phyloP scores from a whole-genome alignment of 2,329 filamentous ascomycete genomes.

The Emydomyces testavorans region DNA sequence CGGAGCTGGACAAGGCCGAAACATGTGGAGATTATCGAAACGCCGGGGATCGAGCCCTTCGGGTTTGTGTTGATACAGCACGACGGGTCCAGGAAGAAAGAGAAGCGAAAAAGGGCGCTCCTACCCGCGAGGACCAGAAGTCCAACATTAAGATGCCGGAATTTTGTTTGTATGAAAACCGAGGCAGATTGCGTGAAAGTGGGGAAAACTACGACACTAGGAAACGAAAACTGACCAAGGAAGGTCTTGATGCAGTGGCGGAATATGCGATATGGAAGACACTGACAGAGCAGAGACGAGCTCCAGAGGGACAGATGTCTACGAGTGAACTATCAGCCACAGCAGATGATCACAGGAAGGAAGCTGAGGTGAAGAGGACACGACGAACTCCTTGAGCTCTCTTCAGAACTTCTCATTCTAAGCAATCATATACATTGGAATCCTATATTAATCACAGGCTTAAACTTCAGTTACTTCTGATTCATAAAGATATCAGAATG shows the following conservation, averaged over 20 bases:
- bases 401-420: too few species aligned
- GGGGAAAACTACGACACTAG: constrained; percentile 20
- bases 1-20: constrained; percentile 40
- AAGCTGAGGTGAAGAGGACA: not conserved
- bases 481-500: too few species aligned
- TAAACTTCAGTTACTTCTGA: too few species aligned
- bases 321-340: not conserved
- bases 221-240: constrained; percentile 37
- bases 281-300: constrained; percentile 27
- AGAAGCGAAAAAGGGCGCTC: not conserved
- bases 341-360: not conserved
- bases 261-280: constrained; percentile 71
- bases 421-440: too few species aligned
- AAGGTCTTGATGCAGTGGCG: constrained; percentile 61
- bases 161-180: constrained; percentile 21
- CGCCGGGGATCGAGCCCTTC: constrained; percentile 40
- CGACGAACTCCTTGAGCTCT: too few species aligned
- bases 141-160: not conserved
- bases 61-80: constrained; percentile 40
- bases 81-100: constrained; percentile 20
- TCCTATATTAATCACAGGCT: too few species aligned
- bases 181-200: constrained; percentile 10
- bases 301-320: not conserved
- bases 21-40: constrained; percentile 36
- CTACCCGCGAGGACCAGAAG: not conserved